These are phyloP conservation scores for Daldinia eschscholtzii DNA, from an alignment of 2,329 filamentous ascomycete genomes.

Conservation along the genomic window DNA sequence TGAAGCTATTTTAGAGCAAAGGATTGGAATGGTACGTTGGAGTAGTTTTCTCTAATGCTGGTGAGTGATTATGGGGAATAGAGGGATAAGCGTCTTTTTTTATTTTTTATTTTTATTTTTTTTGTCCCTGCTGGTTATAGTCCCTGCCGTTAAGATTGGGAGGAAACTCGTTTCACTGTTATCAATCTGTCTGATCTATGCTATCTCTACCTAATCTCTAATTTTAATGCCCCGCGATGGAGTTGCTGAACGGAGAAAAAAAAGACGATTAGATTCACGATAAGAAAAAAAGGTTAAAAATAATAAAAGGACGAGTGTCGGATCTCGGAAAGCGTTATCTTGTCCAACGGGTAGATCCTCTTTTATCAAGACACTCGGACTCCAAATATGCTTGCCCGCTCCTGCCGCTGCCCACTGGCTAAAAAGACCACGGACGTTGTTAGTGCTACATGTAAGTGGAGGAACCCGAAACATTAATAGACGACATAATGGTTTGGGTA, in stretches of 20 bases:
- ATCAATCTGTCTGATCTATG: conserved; percentile 20
- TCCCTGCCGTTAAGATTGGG: conserved; percentile 2
- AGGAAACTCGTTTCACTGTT: conserved; percentile 18
- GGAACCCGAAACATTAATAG: conserved; percentile 39
- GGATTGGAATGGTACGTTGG: conserved; percentile 24
- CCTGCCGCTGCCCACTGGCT: conserved; percentile 1
- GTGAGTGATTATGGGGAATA: conserved; percentile 11
- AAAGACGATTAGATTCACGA: conserved; percentile 26
- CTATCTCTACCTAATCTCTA: neutral
- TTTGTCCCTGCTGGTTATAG: neutral
- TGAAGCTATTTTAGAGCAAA: conserved; percentile 22
- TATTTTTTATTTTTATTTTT: too few relatives aligned
- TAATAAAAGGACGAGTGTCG: conserved; percentile 25
- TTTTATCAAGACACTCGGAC: conserved; percentile 40
- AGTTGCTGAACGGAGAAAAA: conserved; percentile 9
- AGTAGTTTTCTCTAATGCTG: conserved; percentile 2
- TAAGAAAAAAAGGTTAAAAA: conserved; percentile 7
- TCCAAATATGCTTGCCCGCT: conserved; percentile 8
- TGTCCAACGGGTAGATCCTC: conserved; percentile 42
- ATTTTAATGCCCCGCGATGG: conserved; percentile 33
- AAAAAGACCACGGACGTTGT: conserved; percentile 26
- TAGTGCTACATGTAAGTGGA: conserved; percentile 13
- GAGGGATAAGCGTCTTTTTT: neutral
- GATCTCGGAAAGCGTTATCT: conserved; percentile 41
- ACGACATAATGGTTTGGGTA: conserved; percentile 8